A percentile compares a stretch with the other conserved stretches of the same genome.
Conservation (phyloP, 2,329 filamentous ascomycete genomes). For the Cladosporium cucumerinum region DNA sequence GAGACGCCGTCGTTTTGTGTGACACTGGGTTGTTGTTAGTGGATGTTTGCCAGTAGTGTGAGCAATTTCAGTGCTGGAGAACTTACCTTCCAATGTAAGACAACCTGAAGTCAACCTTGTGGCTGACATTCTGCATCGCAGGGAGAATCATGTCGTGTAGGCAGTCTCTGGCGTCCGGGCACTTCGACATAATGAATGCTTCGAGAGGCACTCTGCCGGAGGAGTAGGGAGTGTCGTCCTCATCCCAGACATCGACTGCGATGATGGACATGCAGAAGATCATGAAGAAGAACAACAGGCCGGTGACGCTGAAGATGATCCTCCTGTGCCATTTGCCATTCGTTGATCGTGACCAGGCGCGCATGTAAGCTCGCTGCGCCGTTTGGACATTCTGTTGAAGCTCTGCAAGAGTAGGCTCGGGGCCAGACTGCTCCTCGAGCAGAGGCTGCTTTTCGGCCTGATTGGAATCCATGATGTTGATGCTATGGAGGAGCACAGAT, state of each 20-base stretch:
- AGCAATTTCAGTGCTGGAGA: background rate
- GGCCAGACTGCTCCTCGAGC: slow-evolving; percentile 1
- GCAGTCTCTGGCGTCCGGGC: slow-evolving; percentile 84
- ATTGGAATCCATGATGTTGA: slow-evolving; percentile 6
- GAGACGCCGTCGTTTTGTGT: slow-evolving; percentile 71
- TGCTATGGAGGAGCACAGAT: background rate
- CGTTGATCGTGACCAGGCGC: slow-evolving; percentile 32
- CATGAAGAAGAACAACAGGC: slow-evolving; percentile 27
- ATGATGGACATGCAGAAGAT: slow-evolving; percentile 28
- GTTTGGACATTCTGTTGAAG: slow-evolving; percentile 30
- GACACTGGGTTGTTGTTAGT: slow-evolving; percentile 62
- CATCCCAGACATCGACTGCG: slow-evolving; percentile 24
- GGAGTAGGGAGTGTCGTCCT: slow-evolving; percentile 20
- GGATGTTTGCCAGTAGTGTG: slow-evolving; percentile 30
- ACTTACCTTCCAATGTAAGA: slow-evolving; percentile 79
- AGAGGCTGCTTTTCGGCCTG: slow-evolving; percentile 15
- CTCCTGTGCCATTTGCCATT: slow-evolving; percentile 31
- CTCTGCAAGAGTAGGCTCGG: slow-evolving; percentile 28
- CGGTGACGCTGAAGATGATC: slow-evolving; percentile 32
- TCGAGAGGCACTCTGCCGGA: slow-evolving; percentile 67
- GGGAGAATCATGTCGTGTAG: slow-evolving; percentile 77
- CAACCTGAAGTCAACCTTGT: slow-evolving; percentile 86
- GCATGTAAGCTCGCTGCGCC: slow-evolving; percentile 34
- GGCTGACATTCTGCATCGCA: slow-evolving; percentile 73
- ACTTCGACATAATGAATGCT: slow-evolving; percentile 93